Percentiles rank a stretch among this genome's conserved stretches.
Conservation (phyloP, 129 eudicot species). For the Daucus carota region DNA sequence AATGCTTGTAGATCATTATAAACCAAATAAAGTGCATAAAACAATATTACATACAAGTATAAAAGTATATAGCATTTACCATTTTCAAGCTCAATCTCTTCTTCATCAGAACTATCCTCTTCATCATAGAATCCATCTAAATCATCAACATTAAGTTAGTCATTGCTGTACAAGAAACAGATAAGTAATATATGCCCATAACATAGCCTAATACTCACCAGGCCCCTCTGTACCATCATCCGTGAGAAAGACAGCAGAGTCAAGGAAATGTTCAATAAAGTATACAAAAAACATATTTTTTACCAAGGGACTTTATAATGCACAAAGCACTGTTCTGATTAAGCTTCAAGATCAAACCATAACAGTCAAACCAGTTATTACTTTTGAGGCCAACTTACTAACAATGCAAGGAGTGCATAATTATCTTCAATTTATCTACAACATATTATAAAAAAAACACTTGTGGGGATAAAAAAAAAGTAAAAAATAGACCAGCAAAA, state of each 20-base stretch:
- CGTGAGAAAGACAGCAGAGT: slow-evolving; percentile 11
- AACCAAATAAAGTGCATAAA: background rate
- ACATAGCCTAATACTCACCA: background rate
- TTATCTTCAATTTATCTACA: background rate
- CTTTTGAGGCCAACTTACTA: background rate
- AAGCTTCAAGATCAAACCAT: background rate
- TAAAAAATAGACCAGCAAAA: background rate
- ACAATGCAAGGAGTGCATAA: background rate
- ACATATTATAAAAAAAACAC: background rate
- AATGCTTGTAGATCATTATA: background rate
- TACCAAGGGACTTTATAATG: background rate
- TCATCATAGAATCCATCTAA: slow-evolving; percentile 16
- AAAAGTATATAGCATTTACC: background rate
- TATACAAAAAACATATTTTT: background rate
- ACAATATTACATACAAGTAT: background rate
- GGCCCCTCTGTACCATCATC: slow-evolving; percentile 8
- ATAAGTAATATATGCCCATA: background rate
- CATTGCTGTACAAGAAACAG: background rate
- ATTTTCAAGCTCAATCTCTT: slow-evolving; percentile 4
- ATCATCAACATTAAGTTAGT: background rate
- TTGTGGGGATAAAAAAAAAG: background rate
- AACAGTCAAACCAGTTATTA: background rate
- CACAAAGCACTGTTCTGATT: background rate
- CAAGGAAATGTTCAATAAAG: slow-evolving; percentile 17
- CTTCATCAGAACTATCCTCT: slow-evolving; percentile 19